Conservation (phyloP, 306 rosid genomes). For the Prunus mume region DNA sequence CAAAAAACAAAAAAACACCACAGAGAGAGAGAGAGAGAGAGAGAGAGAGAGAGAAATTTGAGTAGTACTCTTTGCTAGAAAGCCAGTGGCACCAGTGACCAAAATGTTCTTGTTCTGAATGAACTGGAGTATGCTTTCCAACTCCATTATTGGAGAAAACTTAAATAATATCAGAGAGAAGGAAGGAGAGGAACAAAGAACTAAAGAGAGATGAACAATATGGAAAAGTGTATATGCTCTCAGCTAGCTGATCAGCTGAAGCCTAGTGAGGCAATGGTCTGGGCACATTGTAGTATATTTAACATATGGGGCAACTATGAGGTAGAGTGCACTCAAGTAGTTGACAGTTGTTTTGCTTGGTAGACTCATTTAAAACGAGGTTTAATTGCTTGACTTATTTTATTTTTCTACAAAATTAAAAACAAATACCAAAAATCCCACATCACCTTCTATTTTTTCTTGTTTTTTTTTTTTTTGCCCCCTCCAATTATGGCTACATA, state of each 20-base stretch:
- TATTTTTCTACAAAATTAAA: neutral
- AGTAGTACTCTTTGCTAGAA: slow-evolving; percentile 62
- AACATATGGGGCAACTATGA: slow-evolving; percentile 9
- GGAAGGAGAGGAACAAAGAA: neutral
- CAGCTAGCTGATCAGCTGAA: neutral
- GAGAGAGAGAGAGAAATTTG: neutral
- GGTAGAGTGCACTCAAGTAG: slow-evolving; percentile 18
- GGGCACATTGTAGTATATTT: neutral
- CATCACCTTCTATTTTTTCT: neutral
- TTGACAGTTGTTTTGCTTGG: neutral
- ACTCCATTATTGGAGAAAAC: slow-evolving; percentile 54
- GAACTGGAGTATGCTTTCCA: slow-evolving; percentile 52
- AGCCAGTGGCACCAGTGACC: slow-evolving; percentile 68
- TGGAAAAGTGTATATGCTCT: neutral
- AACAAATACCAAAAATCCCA: no score
- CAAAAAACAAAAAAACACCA: neutral
- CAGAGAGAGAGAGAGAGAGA: neutral
- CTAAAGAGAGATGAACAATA: neutral
- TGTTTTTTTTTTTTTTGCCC: neutral
- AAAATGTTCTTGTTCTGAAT: slow-evolving; percentile 56
- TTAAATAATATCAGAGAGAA: neutral
- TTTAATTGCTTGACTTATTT: neutral
- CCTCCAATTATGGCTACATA: neutral
- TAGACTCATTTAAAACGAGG: neutral
- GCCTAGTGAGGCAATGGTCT: neutral